Conservation (phyloP, 345 rosid species). For the Boechera retrofracta region DNA sequence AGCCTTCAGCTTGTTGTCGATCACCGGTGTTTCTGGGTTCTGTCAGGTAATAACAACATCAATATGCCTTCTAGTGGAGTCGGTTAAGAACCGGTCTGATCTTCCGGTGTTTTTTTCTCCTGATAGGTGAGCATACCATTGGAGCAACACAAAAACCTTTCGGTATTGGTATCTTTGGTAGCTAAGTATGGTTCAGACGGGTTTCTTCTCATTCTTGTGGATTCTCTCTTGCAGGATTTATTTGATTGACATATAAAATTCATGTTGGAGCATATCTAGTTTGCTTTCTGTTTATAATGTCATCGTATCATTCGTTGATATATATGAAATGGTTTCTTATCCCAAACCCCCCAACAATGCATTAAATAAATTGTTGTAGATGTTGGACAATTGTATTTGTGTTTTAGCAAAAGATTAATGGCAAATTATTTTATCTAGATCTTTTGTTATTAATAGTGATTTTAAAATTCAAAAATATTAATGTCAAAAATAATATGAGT, state of each 20-base stretch:
- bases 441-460: too few relatives aligned
- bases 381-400: neutral
- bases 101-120: neutral
- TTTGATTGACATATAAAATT: slow-evolving; percentile 1
- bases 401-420: neutral
- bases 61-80: neutral
- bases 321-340: too few relatives aligned
- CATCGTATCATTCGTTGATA: too few relatives aligned
- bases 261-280: neutral
- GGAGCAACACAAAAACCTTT: slow-evolving; percentile 60
- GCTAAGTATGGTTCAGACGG: slow-evolving; percentile 61
- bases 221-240: slow-evolving; percentile 46
- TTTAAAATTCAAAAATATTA: too few relatives aligned
- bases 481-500: too few relatives aligned
- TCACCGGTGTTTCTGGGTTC: slow-evolving; percentile 82
- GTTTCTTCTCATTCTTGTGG: slow-evolving; percentile 55
- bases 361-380: neutral
- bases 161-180: slow-evolving; percentile 67
- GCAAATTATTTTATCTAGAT: neutral
- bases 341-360: neutral
- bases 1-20: slow-evolving; percentile 75
- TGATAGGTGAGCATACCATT: slow-evolving; percentile 76
- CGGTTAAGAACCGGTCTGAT: slow-evolving; percentile 16
- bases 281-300: neutral
- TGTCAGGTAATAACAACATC: slow-evolving; percentile 65